Percentiles rank a stretch among this genome's conserved stretches.
Evolutionary conservation across 768 basidiomycete species (phyloP).

Genomic region (Lyophyllum atratum): DNA sequence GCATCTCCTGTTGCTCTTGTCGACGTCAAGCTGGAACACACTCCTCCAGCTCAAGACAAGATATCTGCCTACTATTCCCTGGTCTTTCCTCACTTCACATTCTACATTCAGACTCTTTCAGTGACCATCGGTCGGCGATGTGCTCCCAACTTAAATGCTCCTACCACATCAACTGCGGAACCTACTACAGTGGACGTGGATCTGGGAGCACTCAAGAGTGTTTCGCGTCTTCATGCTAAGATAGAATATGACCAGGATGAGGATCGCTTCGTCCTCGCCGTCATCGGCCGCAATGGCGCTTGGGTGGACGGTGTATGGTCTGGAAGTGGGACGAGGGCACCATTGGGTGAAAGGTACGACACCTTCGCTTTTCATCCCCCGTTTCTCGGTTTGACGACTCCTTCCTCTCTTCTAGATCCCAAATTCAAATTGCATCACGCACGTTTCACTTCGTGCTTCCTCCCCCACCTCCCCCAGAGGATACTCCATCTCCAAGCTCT

Average conservation of each 20-base stretch:
- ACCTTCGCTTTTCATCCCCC: conserved; percentile 1
- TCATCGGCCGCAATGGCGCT: conserved; percentile 95
- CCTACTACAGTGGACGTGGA: conserved; percentile 77
- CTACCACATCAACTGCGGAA: conserved; percentile 61
- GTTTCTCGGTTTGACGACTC: conserved; percentile 7
- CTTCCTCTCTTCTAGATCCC: conserved; percentile 57
- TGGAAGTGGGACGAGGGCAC: conserved; percentile 83
- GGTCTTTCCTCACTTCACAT: conserved; percentile 92
- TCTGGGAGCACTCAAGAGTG: conserved; percentile 94
- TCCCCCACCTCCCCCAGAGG: conserved; percentile 77
- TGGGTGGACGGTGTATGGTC: conserved; percentile 99
- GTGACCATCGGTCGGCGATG: conserved; percentile 94
- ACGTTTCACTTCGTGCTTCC: conserved; percentile 97
- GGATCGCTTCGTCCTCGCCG: conserved; percentile 85
- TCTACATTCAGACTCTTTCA: conserved; percentile 94
- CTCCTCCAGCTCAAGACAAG: conserved; percentile 60
- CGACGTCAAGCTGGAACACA: conserved; percentile 28
- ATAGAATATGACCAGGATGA: conserved; percentile 93
- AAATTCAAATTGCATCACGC: conserved; percentile 96
- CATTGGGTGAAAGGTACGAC: conserved; percentile 76
- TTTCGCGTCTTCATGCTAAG: conserved; percentile 94
- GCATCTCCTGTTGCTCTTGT: conserved; percentile 34
- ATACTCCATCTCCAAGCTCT: conserved; percentile 80
- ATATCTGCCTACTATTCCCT: conserved; percentile 93
- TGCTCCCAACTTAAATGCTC: conserved; percentile 49